Base-by-base conservation (phyloP, 352 stramenopile genomes). In the Halophytophthora polymorphica region DNA sequence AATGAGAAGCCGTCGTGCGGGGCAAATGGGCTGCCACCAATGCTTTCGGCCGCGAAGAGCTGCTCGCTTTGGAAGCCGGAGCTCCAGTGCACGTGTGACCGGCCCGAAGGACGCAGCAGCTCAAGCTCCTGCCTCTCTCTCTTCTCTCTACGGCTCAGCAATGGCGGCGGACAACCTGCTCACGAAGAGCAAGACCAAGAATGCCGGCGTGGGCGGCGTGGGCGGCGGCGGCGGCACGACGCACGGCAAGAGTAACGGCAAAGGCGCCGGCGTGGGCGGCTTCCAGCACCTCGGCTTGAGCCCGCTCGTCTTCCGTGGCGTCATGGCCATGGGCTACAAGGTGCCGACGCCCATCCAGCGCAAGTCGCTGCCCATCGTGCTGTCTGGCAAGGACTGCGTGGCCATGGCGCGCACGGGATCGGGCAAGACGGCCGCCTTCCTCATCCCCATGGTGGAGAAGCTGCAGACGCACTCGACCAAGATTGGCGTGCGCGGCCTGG, bases 321-420 rank as follows among this genome's bases (percentile, higher is more conserved):
- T 98, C 53, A 94, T 97, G 73, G 77, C 74, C 46, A 97, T 98
- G 89, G 91, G 91, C 37, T 98, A 98, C 74, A 97, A 97, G 50
- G 89, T 97, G 49, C 97, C 98, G 28, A 99, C 98, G 33, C 97
- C 97, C 14, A 98, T 99, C 43, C 97, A 99, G 73, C 88, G 96
- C 51, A 99, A 99, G 72, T 95, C 95, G 58, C 74, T 99, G 43
- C 97, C 97, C 17, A 84, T 98, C 22, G 80, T 98, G 19, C 77
- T 99, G 6, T 96, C 90, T 4, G 97, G 97, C 37, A 90, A 94
- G 28, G 97, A 99, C 78, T 89, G 98, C 17, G 95, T 99, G 11
- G 96, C 96, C 41, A 99, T 99, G n/a, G n/a, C n/a, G n/a, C n/a
- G n/a, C n/a, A n/a, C n/a, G n/a, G n/a, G n/a, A n/a, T n/a, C n/a